phyloP scores from a whole-genome alignment of 2,329 filamentous ascomycete species.

The Zymoseptoria tritici region DNA sequence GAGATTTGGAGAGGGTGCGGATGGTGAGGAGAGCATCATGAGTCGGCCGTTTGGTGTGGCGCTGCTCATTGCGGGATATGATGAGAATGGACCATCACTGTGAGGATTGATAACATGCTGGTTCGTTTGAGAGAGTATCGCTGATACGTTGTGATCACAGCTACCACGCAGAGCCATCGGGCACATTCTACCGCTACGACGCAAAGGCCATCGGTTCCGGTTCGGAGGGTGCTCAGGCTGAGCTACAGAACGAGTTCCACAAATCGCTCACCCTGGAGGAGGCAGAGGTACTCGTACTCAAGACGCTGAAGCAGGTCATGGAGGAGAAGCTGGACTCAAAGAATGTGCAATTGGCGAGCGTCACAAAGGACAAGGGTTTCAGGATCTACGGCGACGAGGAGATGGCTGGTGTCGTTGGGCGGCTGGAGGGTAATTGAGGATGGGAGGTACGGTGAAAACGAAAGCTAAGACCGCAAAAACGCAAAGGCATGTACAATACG shows the following conservation, averaged over 20 bases:
- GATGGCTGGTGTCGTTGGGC: conserved; percentile 87
- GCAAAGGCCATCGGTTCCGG: conserved; percentile 97
- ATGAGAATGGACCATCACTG: conserved; percentile 92
- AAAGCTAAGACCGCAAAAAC: conserved; percentile 5
- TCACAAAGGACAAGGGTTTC: conserved; percentile 96
- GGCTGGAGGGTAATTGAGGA: conserved; percentile 51
- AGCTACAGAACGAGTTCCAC: conserved; percentile 98
- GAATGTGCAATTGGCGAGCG: conserved; percentile 96
- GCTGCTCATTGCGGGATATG: conserved; percentile 89
- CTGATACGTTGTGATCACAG: conserved; percentile 32
- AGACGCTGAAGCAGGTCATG: conserved; percentile 99
- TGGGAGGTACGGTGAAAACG: conserved; percentile 1
- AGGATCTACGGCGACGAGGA: conserved; percentile 97
- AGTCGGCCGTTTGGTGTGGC: conserved; percentile 94
- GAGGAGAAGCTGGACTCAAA: conserved; percentile 98
- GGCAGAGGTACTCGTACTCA: conserved; percentile 89
- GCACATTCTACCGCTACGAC: conserved; percentile 98
- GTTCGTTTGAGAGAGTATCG: conserved; percentile 4
- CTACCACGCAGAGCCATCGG: conserved; percentile 95
- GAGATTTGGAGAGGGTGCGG: conserved; percentile 89
- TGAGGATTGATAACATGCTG: conserved; percentile 32
- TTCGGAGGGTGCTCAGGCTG: conserved; percentile 93
- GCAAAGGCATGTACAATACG: conserved; percentile 13
- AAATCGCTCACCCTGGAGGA: conserved; percentile 90
- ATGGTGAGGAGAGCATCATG: conserved; percentile 79